Percentiles rank a stretch among this genome's conserved stretches.
Conservation (phyloP, 2,329 filamentous ascomycete species). For the Aspergillus neoniger region DNA sequence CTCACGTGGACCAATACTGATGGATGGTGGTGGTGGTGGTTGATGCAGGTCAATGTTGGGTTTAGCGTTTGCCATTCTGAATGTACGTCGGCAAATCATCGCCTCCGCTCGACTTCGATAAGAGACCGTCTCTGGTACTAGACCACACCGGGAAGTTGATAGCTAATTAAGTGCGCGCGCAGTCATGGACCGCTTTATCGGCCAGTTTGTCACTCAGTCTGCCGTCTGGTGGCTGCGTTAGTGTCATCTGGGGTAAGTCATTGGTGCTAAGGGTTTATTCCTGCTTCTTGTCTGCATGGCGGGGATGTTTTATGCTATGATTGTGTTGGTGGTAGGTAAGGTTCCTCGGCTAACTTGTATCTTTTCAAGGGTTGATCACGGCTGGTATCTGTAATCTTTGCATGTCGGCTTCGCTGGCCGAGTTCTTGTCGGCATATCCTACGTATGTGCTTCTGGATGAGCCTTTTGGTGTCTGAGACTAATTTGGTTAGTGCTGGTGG, state of each 20-base stretch:
- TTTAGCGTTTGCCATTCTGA: conserved; percentile 64
- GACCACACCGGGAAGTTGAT: neutral
- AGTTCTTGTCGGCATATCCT: conserved; percentile 68
- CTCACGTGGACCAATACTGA: conserved; percentile 2
- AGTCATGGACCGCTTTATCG: conserved; percentile 63
- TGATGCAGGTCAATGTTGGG: conserved; percentile 57
- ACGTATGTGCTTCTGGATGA: conserved; percentile 37
- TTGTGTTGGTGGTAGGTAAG: neutral
- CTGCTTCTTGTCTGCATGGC: neutral
- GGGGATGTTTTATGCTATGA: neutral
- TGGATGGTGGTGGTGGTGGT: neutral
- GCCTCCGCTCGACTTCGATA: neutral
- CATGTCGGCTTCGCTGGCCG: conserved; percentile 68
- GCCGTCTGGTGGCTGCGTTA: conserved; percentile 69
- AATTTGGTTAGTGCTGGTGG: conserved; percentile 52
- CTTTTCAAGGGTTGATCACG: conserved; percentile 48
- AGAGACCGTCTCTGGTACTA: neutral
- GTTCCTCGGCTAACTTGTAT: neutral
- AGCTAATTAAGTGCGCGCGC: conserved; percentile 12
- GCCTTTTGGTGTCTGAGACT: conserved; percentile 4
- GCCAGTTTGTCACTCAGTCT: conserved; percentile 62
- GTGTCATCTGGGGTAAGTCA: conserved; percentile 72
- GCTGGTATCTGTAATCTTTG: conserved; percentile 70
- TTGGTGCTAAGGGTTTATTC: neutral
- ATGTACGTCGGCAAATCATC: conserved; percentile 38